Conservation (phyloP, 2,329 filamentous ascomycete genomes). For the Ophiostoma sp. region DNA sequence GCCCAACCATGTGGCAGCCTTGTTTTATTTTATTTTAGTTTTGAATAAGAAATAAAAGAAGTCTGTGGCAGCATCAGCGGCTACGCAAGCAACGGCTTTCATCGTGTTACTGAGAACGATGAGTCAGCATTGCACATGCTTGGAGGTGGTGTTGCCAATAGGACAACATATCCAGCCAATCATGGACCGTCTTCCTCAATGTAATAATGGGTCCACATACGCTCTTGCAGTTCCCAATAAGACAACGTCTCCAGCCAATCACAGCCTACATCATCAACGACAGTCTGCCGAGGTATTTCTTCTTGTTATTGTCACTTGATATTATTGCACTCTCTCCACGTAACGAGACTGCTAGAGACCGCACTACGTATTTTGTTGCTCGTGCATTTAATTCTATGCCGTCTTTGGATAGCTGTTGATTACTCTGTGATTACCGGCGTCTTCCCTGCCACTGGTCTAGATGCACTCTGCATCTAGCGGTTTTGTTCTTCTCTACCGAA, state of each 20-base stretch:
- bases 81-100: not conserved
- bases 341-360: not conserved
- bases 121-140: conserved; percentile 17
- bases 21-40: too few relatives aligned
- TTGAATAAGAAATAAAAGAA: too few relatives aligned
- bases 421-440: too few relatives aligned
- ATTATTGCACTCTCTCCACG: not conserved
- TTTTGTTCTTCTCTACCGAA: too few relatives aligned
- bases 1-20: too few relatives aligned
- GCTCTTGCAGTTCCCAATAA: too few relatives aligned
- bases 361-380: conserved; percentile 9
- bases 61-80: too few relatives aligned
- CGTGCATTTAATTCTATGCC: not conserved
- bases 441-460: too few relatives aligned
- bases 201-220: not conserved
- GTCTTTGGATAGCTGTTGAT: not conserved
- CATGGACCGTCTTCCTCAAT: too few relatives aligned
- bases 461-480: too few relatives aligned
- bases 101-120: not conserved
- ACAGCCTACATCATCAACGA: not conserved
- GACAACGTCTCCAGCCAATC: not conserved
- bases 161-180: too few relatives aligned
- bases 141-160: not conserved
- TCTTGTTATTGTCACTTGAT: too few relatives aligned
- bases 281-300: conserved; percentile 18